Evolutionary conservation across 345 rosid genomes (phyloP), one percentile per base, ranked within the genome.

Genomic region (Rhizophora apiculata): DNA sequence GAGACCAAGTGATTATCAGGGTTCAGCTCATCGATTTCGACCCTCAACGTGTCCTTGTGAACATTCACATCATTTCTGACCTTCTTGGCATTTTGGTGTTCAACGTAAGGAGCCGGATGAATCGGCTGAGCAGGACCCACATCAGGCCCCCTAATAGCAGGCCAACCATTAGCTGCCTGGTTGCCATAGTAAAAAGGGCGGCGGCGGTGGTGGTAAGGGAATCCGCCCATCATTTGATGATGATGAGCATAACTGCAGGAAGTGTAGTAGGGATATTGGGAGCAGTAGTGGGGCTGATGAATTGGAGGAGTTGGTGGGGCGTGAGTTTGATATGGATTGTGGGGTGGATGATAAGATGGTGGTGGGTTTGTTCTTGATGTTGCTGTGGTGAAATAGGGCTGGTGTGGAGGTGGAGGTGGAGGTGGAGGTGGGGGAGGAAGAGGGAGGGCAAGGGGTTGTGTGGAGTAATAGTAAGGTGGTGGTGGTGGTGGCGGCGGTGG

Each of bases 11-110:
- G 81, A 59, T 67, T 82, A 80, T 86, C 90, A 62, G 97, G 97
- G 77, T 85, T 83, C 22, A 69, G 72, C 78, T 84, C 87, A 66
- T 94, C 98, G 39, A 81, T 75, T 73, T 67, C 87, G 21, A 94
- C 71, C 82, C 71, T 78, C 79, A 91, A 80, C 20, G 97, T 89
- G 68, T 84, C 93, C 77, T 91, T 94, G 49, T 88, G 93, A 64
- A 94, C 94, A 78, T 93, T 93, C 57, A 94, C 97, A 68, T 87
- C 93, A 69, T 89, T 94, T 78, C 88, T 88, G 55, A 94, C 91
- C 82, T 91, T 94, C 91, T 89, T 91, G 0, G 97, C 92, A 39
- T 69, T 88, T 80, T 86, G 93, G 75, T 93, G 94, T 67, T 93
- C 97, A 43, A 89, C 89, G n/a, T 82, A 88, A n/a, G 87, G 83